A percentile compares a stretch with the other conserved stretches of the same genome.
These are phyloP conservation scores for Aureobasidium uvarum DNA, from an alignment of 2,329 filamentous ascomycete species.

Conservation along the genomic window DNA sequence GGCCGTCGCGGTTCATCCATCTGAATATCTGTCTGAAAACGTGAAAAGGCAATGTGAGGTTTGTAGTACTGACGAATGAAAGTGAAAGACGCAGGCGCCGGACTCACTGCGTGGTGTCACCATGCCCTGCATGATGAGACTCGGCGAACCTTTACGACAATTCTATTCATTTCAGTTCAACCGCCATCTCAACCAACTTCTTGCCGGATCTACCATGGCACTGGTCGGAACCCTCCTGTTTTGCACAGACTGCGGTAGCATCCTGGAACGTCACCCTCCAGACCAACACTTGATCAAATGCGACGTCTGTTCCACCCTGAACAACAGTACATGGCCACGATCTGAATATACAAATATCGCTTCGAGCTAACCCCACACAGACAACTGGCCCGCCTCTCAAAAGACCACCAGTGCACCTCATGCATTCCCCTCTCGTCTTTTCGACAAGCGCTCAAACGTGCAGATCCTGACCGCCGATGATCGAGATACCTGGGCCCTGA, in stretches of 20 bases:
- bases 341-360: not conserved
- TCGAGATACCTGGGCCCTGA: conserved; percentile 65
- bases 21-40: too few relatives aligned
- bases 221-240: conserved; percentile 89
- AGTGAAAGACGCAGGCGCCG: not conserved
- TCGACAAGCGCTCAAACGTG: conserved; percentile 81
- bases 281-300: conserved; percentile 74
- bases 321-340: conserved; percentile 61
- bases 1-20: not conserved
- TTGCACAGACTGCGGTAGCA: conserved; percentile 87
- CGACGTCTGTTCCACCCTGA: conserved; percentile 80
- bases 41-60: too few relatives aligned
- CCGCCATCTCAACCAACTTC: not conserved
- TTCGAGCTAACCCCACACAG: not conserved
- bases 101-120: not conserved
- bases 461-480: conserved; percentile 78
- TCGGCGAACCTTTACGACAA: not conserved
- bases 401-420: conserved; percentile 80
- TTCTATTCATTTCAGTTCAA: not conserved
- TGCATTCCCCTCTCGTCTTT: conserved; percentile 85
- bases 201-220: conserved; percentile 61
- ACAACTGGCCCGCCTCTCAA: conserved; percentile 60
- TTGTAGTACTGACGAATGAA: not conserved
- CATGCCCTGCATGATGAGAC: not conserved
- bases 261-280: conserved; percentile 76